Evolutionary conservation across 2,329 filamentous ascomycete species (phyloP).

Genomic region (Diaporthe aspalathi): DNA sequence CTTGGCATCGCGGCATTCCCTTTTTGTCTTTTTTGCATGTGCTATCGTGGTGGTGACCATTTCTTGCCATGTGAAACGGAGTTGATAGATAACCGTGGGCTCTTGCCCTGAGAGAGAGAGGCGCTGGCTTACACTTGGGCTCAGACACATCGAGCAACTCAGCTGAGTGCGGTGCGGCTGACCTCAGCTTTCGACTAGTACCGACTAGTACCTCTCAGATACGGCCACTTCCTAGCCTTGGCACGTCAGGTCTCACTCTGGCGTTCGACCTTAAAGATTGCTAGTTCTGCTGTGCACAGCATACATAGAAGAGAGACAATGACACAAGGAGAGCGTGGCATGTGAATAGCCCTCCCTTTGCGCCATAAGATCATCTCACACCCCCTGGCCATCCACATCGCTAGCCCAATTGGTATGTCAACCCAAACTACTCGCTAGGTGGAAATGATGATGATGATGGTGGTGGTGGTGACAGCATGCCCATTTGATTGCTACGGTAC

Average conservation of each 20-base stretch:
- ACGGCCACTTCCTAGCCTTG: slow-evolving; percentile 1
- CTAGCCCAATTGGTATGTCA: not conserved
- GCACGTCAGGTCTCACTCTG: slow-evolving; percentile 14
- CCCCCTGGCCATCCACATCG: not conserved
- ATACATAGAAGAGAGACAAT: not conserved
- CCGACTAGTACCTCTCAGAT: not conserved
- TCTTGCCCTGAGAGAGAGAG: not conserved
- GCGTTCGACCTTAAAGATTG: not conserved
- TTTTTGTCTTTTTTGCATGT: not conserved
- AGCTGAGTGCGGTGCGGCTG: not conserved
- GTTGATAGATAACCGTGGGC: not conserved
- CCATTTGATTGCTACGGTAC: not conserved
- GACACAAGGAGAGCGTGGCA: slow-evolving; percentile 5
- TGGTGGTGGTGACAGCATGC: not conserved
- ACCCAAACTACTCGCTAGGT: not conserved
- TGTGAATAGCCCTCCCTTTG: slow-evolving; percentile 23
- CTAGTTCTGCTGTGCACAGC: no score
- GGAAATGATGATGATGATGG: not conserved
- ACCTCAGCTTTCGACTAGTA: not conserved
- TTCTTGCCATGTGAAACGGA: not conserved
- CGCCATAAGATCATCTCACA: slow-evolving; percentile 2
- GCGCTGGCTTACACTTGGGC: not conserved
- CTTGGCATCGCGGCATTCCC: slow-evolving; percentile 4
- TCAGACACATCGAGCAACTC: no score
- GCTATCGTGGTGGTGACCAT: not conserved